A percentile compares a stretch with the other conserved stretches of the same genome.
Conservation (phyloP, 208 protist species). For the Willaertia magna region DNA sequence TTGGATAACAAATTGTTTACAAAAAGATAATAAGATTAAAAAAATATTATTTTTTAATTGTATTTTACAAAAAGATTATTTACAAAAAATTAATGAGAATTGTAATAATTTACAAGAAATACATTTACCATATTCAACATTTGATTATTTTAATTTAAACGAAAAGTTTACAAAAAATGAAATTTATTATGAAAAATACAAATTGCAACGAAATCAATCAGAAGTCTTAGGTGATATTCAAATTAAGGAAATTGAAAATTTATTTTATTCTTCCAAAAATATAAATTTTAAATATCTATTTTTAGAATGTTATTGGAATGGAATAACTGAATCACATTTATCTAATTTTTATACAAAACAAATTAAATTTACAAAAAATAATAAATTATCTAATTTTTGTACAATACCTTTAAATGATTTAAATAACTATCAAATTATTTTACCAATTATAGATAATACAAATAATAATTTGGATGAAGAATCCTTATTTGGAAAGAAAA, state of each 20-base stretch:
- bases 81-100: not conserved
- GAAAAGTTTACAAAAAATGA: too few relatives aligned
- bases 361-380: not conserved
- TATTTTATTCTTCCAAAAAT: too few relatives aligned
- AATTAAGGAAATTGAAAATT: too few relatives aligned
- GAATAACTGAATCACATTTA: not conserved
- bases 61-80: not conserved
- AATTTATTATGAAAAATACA: too few relatives aligned
- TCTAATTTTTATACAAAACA: not conserved
- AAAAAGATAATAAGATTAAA: not conserved
- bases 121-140: not conserved
- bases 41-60: not conserved
- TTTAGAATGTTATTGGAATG: not conserved
- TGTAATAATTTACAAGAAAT: not conserved
- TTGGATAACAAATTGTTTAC: too few relatives aligned
- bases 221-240: too few relatives aligned
- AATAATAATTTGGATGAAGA: not conserved
- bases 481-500: not conserved
- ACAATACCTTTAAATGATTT: not conserved
- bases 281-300: not conserved
- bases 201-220: too few relatives aligned
- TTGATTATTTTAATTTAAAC: too few relatives aligned
- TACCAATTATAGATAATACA: not conserved
- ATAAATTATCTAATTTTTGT: not conserved
- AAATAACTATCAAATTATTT: not conserved